These are phyloP conservation scores for Rhizophora apiculata DNA, from an alignment of 345 rosid genomes.

Conservation along the genomic window DNA sequence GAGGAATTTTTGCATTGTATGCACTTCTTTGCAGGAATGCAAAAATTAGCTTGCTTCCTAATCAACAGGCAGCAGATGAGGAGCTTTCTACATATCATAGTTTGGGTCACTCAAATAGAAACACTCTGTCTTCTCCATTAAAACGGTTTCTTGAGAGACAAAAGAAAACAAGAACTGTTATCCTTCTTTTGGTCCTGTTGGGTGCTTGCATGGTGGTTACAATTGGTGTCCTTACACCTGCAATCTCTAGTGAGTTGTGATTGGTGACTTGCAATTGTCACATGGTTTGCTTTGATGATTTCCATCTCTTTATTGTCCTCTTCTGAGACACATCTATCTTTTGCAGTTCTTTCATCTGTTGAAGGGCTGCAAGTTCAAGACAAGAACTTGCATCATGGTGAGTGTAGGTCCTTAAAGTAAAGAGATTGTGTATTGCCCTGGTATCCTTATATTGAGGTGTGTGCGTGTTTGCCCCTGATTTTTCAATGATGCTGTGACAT, in stretches of 20 bases:
- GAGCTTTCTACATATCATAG: conserved; percentile 75
- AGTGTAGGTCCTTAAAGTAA: conserved; percentile 29
- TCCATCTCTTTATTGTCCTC: background rate
- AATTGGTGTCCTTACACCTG: conserved; percentile 78
- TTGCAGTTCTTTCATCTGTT: conserved; percentile 77
- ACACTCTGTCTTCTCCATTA: conserved; percentile 36
- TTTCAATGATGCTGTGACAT: too few species aligned
- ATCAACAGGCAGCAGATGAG: conserved; percentile 89
- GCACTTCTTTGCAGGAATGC: conserved; percentile 81
- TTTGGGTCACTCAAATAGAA: conserved; percentile 44
- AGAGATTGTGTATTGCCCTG: background rate
- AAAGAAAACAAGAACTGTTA: conserved; percentile 58
- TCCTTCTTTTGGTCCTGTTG: conserved; percentile 71
- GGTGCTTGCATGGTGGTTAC: conserved; percentile 60
- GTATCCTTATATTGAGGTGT: too few species aligned
- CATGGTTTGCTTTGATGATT: background rate
- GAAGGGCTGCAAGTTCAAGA: conserved; percentile 61
- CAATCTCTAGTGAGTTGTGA: conserved; percentile 60
- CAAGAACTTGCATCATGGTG: conserved; percentile 49
- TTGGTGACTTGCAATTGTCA: conserved; percentile 5
- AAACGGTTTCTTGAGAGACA: conserved; percentile 57
- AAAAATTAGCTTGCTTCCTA: conserved; percentile 79
- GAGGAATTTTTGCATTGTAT: conserved; percentile 82
- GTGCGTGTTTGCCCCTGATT: too few species aligned
- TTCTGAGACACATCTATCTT: conserved; percentile 22